Evolutionary conservation across 805 yeast genomes (phyloP).

Genomic region (Metschnikowia henanensis): DNA sequence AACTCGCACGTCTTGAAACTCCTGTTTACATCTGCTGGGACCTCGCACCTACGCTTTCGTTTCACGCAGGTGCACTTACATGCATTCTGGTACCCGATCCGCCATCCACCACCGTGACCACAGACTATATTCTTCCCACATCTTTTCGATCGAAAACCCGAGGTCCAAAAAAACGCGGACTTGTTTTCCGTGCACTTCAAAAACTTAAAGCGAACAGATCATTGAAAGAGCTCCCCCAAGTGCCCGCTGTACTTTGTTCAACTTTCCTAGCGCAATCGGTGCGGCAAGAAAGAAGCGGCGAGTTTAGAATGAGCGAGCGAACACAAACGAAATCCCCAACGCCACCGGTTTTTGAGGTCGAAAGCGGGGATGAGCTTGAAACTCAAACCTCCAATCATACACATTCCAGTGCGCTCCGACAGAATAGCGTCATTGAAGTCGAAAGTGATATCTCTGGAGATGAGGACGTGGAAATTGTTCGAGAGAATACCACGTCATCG

Average conservation of each 20-base stretch:
- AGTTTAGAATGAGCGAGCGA: slow-evolving; percentile 11
- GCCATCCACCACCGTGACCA: no score
- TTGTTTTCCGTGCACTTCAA: no score
- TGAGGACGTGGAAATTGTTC: slow-evolving; percentile 18
- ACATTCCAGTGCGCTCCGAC: slow-evolving; percentile 1
- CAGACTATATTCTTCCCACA: no score
- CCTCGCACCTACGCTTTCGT: neutral
- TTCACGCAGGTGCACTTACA: no score
- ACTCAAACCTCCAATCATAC: neutral
- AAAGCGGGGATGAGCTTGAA: slow-evolving; percentile 15
- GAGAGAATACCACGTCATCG: slow-evolving; percentile 7
- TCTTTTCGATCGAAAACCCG: no score
- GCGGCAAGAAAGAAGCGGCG: neutral
- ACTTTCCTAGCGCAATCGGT: neutral
- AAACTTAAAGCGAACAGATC: no score
- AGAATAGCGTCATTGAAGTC: slow-evolving; percentile 14
- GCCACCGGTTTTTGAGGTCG: slow-evolving; percentile 17
- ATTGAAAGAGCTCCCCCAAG: no score
- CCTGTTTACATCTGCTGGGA: no score
- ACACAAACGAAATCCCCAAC: slow-evolving; percentile 9
- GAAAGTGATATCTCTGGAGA: slow-evolving; percentile 16
- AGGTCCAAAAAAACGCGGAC: no score
- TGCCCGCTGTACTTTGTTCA: no score
- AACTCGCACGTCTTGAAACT: no score
- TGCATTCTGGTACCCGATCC: neutral